These are phyloP conservation scores for Russula olivacea DNA, from an alignment of 768 basidiomycete species.

Conservation along the genomic window DNA sequence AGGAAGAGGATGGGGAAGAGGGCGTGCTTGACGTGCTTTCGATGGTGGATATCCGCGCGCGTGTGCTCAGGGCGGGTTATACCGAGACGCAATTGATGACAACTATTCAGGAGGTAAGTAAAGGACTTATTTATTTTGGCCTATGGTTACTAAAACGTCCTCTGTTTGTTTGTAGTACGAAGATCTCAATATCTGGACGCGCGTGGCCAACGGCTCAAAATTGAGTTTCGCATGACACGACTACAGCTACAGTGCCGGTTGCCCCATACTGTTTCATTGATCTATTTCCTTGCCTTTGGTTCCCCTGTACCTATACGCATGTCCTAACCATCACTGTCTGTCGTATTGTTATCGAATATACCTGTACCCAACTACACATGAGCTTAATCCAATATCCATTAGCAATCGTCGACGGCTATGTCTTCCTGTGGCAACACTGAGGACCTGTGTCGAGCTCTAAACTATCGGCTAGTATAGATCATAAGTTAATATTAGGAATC, in stretches of 20 bases:
- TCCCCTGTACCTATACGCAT: constrained; percentile 10
- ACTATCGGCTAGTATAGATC: background rate
- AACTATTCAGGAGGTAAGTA: constrained; percentile 64
- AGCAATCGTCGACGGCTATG: background rate
- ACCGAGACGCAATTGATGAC: constrained; percentile 89
- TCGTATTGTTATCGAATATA: constrained; percentile 17
- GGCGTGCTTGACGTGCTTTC: constrained; percentile 55
- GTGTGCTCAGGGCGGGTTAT: constrained; percentile 81
- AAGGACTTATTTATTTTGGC: too few relatives aligned
- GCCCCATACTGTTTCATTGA: constrained; percentile 4
- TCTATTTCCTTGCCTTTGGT: background rate
- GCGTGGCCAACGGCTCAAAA: constrained; percentile 79
- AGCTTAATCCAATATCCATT: background rate
- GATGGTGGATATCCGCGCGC: constrained; percentile 82
- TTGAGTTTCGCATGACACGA: constrained; percentile 48
- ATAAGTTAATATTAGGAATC: background rate
- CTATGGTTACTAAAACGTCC: too few relatives aligned
- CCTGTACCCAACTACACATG: constrained; percentile 7
- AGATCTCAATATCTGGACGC: constrained; percentile 69
- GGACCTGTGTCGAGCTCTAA: background rate
- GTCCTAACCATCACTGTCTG: constrained; percentile 17
- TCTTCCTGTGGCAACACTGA: background rate
- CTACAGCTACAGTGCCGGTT: too few relatives aligned
- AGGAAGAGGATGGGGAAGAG: constrained; percentile 50
- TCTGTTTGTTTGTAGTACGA: constrained; percentile 60